phyloP scores from a whole-genome alignment of 2,329 filamentous ascomycete genomes.

The Aureobasidium leucospermi region DNA sequence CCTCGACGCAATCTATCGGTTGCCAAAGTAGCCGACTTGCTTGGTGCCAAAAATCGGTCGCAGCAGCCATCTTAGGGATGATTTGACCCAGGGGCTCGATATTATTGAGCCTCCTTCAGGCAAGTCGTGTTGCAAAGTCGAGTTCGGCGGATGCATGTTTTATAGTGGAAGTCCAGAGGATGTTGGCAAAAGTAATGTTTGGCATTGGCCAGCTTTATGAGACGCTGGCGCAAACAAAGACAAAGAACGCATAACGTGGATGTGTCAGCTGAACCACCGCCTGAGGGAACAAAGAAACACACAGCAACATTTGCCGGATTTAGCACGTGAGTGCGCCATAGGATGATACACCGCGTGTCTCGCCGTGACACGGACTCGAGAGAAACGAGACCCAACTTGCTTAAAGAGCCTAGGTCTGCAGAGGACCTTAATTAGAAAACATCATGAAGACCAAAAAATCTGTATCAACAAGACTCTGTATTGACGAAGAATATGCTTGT shows the following conservation, averaged over 20 bases:
- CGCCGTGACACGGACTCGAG: no score
- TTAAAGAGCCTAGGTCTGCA: no score
- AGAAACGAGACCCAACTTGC: no score
- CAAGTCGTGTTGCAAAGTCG: not conserved
- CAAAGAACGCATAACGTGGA: not conserved
- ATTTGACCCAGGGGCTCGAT: not conserved
- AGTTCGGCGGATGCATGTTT: slow-evolving; percentile 2
- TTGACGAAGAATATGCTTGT: not conserved
- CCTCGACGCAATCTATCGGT: no score
- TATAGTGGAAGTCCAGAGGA: not conserved
- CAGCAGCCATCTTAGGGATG: not conserved
- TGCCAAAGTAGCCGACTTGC: not conserved
- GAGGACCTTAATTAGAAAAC: no score
- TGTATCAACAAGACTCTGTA: no score
- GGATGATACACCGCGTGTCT: no score
- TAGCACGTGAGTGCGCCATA: not conserved
- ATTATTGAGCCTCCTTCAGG: not conserved
- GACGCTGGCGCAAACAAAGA: not conserved
- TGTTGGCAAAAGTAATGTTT: not conserved
- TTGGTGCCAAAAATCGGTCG: not conserved
- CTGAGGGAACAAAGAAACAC: not conserved
- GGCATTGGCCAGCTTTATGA: not conserved
- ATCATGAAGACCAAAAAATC: no score
- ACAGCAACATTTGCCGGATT: not conserved
- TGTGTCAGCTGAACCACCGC: not conserved